These are phyloP conservation scores for Ambrosia trifida DNA, from an alignment of 129 eudicot genomes.

Conservation along the genomic window DNA sequence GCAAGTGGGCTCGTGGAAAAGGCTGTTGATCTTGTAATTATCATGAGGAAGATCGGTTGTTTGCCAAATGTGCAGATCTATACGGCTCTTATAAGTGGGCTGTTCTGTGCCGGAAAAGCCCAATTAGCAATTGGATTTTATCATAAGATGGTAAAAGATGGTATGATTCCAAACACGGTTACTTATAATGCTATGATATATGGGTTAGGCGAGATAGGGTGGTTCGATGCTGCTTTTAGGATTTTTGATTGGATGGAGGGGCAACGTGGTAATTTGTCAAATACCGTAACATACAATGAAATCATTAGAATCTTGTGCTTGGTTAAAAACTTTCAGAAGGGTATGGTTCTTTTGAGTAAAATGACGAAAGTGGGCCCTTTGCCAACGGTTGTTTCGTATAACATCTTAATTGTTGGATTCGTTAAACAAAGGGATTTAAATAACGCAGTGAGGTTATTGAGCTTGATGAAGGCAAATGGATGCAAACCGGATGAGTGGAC, in stretches of 20 bases:
- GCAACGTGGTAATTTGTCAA: conserved; percentile 42
- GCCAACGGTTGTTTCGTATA: conserved; percentile 76
- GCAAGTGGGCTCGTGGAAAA: conserved; percentile 58
- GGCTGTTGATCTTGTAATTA: conserved; percentile 53
- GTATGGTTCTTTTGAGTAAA: conserved; percentile 64
- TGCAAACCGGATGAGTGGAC: conserved; percentile 79
- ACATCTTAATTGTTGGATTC: conserved; percentile 61
- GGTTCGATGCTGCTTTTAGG: conserved; percentile 47
- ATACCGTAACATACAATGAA: conserved; percentile 70
- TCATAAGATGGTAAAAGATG: conserved; percentile 74
- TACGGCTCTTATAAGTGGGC: conserved; percentile 79
- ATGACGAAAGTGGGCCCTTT: conserved; percentile 66
- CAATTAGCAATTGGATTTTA: conserved; percentile 73
- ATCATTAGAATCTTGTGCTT: conserved; percentile 60
- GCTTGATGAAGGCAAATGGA: conserved; percentile 73
- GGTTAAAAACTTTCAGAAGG: conserved; percentile 51
- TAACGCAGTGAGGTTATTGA: conserved; percentile 66
- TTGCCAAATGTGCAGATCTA: conserved; percentile 74
- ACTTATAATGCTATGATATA: conserved; percentile 73
- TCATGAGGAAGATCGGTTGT: conserved; percentile 53
- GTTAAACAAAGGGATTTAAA: conserved; percentile 37
- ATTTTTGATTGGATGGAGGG: conserved; percentile 72
- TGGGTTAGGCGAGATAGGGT: conserved; percentile 47
- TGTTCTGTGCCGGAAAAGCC: conserved; percentile 47
- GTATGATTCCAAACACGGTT: conserved; percentile 62